A percentile compares a stretch with the other conserved stretches of the same genome.
phyloP scores from a whole-genome alignment of 1,284 basidiomycete species.

The Melampsora americana region DNA sequence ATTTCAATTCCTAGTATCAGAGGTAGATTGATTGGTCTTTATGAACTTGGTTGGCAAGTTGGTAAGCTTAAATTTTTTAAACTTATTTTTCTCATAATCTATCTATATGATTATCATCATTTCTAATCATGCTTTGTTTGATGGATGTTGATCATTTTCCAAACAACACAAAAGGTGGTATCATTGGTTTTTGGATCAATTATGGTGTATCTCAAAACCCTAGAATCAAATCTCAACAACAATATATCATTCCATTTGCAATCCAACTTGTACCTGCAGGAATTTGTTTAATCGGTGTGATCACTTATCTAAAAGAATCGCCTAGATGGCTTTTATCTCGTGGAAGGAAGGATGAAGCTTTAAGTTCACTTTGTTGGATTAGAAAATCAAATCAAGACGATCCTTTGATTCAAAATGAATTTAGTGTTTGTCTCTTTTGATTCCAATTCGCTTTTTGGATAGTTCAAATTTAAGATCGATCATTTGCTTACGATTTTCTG shows the following conservation, averaged over 20 bases:
- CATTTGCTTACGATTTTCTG: not conserved
- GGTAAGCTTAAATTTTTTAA: constrained; percentile 8
- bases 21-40: constrained; percentile 52
- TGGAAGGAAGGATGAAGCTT: constrained; percentile 50
- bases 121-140: no score
- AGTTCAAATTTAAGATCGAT: no score
- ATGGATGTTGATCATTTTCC: no score
- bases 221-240: constrained; percentile 51
- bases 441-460: no score
- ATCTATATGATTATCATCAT: no score
- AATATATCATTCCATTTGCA: constrained; percentile 60
- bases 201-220: constrained; percentile 58
- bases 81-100: no score
- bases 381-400: constrained; percentile 46
- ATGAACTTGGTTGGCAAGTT: constrained; percentile 53
- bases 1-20: constrained; percentile 50
- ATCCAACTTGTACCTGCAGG: constrained; percentile 61
- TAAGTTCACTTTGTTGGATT: constrained; percentile 45
- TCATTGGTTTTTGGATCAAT: constrained; percentile 59
- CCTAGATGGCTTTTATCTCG: constrained; percentile 65
- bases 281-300: constrained; percentile 56
- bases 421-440: no score
- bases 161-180: constrained; percentile 49
- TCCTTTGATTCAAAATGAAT: constrained; percentile 47
- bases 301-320: constrained; percentile 62